These are phyloP conservation scores for Stephania cephalantha DNA, from an alignment of 164 flowering plant species.

Conservation along the genomic window DNA sequence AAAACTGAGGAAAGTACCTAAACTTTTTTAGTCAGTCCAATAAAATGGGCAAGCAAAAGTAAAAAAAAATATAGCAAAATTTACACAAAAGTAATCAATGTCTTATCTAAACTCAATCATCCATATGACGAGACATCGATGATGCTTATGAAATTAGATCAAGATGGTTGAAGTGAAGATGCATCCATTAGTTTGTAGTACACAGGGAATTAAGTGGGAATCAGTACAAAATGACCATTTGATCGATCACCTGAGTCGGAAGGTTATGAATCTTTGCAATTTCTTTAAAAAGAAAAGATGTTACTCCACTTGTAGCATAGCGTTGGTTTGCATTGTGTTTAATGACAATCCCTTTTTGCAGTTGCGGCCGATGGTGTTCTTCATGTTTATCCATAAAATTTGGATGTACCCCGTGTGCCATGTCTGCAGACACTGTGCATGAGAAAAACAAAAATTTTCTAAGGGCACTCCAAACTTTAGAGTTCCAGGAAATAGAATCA, in stretches of 20 bases:
- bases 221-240: background rate
- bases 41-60: background rate
- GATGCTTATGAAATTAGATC: background rate
- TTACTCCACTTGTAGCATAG: conserved; percentile 84
- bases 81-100: background rate
- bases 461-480: background rate
- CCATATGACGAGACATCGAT: background rate
- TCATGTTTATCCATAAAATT: conserved; percentile 85
- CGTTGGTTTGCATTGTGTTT: conserved; percentile 96
- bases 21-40: background rate
- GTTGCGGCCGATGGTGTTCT: conserved; percentile 82
- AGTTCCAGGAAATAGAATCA: background rate
- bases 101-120: background rate
- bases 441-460: conserved; percentile 3
- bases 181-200: background rate
- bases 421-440: conserved; percentile 76
- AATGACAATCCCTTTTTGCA: conserved; percentile 86
- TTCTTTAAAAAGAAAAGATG: conserved; percentile 90
- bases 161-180: background rate
- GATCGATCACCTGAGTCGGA: conserved; percentile 70
- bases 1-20: background rate
- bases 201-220: background rate
- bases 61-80: background rate
- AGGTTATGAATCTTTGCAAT: conserved; percentile 62
- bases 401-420: conserved; percentile 98